Evolutionary conservation across 2,329 filamentous ascomycete species (phyloP).

Genomic region (Sclerotinia sclerotiorum): DNA sequence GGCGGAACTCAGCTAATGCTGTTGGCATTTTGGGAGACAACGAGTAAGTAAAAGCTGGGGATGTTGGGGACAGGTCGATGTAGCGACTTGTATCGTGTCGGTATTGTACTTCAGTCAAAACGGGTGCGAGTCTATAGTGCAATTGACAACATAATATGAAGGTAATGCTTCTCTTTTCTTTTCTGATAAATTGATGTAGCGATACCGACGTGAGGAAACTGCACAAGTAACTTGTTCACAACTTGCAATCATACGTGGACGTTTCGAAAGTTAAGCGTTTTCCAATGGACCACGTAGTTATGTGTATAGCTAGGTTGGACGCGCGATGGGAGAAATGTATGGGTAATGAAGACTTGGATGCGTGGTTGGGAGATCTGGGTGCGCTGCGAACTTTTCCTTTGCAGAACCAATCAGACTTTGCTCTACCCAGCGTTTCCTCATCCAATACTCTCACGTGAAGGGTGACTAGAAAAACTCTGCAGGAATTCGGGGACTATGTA

Average conservation of each 20-base stretch:
- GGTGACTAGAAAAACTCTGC: constrained; percentile 11
- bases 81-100: constrained; percentile 19
- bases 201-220: constrained; percentile 4
- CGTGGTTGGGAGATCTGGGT: constrained; percentile 14
- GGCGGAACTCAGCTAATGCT: constrained; percentile 53
- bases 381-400: constrained; percentile 32
- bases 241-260: constrained; percentile 36
- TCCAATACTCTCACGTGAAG: constrained; percentile 22
- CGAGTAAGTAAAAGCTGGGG: background rate
- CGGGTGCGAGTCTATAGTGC: constrained; percentile 27
- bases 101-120: constrained; percentile 15
- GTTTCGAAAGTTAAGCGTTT: constrained; percentile 30
- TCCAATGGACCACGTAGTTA: constrained; percentile 36
- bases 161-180: constrained; percentile 25
- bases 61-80: constrained; percentile 15
- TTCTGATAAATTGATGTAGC: constrained; percentile 27
- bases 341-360: constrained; percentile 27
- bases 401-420: constrained; percentile 33
- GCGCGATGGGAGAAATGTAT: constrained; percentile 27
- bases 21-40: constrained; percentile 38
- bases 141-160: constrained; percentile 33
- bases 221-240: constrained; percentile 26
- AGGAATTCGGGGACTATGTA: constrained; percentile 24
- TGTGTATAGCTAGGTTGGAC: constrained; percentile 28
- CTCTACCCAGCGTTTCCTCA: constrained; percentile 8